Percentiles rank a stretch among this genome's conserved stretches.
phyloP scores from a whole-genome alignment of 2,329 filamentous ascomycete species.

The Calonectria pauciramosa region DNA sequence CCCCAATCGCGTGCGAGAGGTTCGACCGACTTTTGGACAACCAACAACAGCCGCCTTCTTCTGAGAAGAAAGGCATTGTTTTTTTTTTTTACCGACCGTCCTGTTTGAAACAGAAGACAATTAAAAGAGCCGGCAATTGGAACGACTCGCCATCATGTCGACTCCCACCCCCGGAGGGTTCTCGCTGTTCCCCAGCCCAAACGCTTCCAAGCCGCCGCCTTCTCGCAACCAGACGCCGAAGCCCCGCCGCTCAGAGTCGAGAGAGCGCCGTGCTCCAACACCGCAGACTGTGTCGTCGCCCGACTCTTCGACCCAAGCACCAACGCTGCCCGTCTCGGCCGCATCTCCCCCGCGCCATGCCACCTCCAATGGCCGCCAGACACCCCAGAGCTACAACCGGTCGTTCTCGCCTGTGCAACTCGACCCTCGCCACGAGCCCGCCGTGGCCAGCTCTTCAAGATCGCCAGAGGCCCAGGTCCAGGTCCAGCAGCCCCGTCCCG shows the following conservation, averaged over 20 bases:
- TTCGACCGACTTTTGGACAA: background rate
- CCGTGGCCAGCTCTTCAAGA: conserved; percentile 43
- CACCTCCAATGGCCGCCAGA: conserved; percentile 46
- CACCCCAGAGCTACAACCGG: conserved; percentile 50
- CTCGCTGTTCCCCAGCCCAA: conserved; percentile 70
- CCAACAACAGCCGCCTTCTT: conserved; percentile 36
- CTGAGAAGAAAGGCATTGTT: conserved; percentile 40
- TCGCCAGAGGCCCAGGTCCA: conserved; percentile 37
- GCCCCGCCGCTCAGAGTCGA: conserved; percentile 54
- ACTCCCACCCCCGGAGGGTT: conserved; percentile 63
- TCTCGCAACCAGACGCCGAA: conserved; percentile 57
- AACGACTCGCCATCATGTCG: conserved; percentile 50
- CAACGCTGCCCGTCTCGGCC: conserved; percentile 2
- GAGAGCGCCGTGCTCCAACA: conserved; percentile 50
- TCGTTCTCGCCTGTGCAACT: conserved; percentile 52
- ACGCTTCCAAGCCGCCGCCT: conserved; percentile 49
- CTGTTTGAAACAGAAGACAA: conserved; percentile 40
- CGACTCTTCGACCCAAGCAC: conserved; percentile 42
- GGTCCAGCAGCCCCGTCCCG: conserved; percentile 57
- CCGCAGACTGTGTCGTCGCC: conserved; percentile 35
- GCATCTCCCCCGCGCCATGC: background rate
- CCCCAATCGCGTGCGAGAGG: background rate
- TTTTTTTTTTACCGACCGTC: background rate
- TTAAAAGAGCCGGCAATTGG: conserved; percentile 1
- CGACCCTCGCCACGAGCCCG: conserved; percentile 43